Percentiles rank a stretch among this genome's conserved stretches.
These are phyloP conservation scores for Neofusicoccum ribis DNA, from an alignment of 2,329 filamentous ascomycete species.

Conservation along the genomic window DNA sequence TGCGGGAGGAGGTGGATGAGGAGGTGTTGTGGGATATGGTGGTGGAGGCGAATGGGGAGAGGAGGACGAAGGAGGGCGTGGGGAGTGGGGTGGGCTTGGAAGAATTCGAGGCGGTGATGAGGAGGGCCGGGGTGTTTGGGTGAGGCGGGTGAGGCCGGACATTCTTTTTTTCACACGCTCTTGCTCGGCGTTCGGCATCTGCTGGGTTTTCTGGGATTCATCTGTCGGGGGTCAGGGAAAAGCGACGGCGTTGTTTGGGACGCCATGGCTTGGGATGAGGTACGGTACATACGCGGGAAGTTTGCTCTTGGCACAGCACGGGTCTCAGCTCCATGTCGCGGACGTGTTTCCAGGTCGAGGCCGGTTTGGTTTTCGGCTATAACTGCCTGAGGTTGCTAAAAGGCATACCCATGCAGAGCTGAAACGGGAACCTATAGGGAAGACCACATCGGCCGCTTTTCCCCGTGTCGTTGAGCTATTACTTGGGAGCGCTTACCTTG, in stretches of 20 bases:
- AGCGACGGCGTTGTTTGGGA: conserved; percentile 1
- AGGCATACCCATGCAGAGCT: not conserved
- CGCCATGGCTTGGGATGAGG: too few relatives aligned
- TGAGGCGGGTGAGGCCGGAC: conserved; percentile 40
- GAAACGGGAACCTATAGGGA: too few relatives aligned
- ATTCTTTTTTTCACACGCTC: not conserved
- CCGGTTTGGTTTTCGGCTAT: not conserved
- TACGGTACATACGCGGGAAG: not conserved
- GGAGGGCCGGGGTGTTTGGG: conserved; percentile 77
- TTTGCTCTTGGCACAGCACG: not conserved
- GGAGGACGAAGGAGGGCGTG: conserved; percentile 48
- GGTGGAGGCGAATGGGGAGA: conserved; percentile 76
- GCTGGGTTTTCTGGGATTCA: not conserved
- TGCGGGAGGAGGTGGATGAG: conserved; percentile 84
- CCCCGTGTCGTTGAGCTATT: too few relatives aligned
- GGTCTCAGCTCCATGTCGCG: not conserved
- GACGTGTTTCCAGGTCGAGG: not conserved
- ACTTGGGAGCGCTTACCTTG: not conserved
- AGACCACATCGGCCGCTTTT: too few relatives aligned
- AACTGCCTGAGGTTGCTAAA: not conserved
- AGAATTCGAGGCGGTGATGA: conserved; percentile 87
- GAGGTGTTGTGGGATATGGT: conserved; percentile 91
- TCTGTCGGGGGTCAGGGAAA: not conserved
- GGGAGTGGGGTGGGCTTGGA: conserved; percentile 69
- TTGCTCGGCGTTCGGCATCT: not conserved